These are phyloP conservation scores for Candida bentonensis DNA, from an alignment of 805 yeast species.

Conservation along the genomic window DNA sequence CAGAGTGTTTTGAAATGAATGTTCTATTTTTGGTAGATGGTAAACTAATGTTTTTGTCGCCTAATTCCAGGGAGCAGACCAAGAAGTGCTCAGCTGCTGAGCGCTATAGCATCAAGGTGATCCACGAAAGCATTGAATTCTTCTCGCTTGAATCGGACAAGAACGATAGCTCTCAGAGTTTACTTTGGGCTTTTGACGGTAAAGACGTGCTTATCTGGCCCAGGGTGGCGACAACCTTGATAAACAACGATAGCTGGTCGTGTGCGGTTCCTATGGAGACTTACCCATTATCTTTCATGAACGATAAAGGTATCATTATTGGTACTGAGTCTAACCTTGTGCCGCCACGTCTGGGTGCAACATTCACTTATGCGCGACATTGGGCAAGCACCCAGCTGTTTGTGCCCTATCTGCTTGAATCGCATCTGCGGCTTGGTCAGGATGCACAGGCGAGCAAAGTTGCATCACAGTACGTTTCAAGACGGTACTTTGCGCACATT, in stretches of 20 bases:
- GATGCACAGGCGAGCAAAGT: not conserved
- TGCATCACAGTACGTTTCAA: not conserved
- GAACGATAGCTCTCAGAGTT: slow-evolving; percentile 10
- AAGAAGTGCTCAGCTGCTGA: not conserved
- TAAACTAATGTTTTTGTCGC: slow-evolving; percentile 17
- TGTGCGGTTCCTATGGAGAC: slow-evolving; percentile 24
- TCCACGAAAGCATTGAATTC: slow-evolving; percentile 24
- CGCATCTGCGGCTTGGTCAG: slow-evolving; percentile 13
- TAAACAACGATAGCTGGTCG: not conserved
- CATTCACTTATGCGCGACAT: slow-evolving; percentile 20
- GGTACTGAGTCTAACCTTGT: slow-evolving; percentile 35
- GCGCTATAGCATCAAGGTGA: slow-evolving; percentile 12
- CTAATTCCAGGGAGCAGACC: slow-evolving; percentile 5
- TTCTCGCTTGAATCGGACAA: slow-evolving; percentile 16
- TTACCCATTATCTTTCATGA: slow-evolving; percentile 36
- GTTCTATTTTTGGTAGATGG: slow-evolving; percentile 25
- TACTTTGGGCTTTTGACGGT: slow-evolving; percentile 30
- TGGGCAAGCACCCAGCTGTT: slow-evolving; percentile 20
- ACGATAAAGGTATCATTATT: slow-evolving; percentile 33
- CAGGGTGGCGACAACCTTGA: not conserved
- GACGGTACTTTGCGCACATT: slow-evolving; percentile 28
- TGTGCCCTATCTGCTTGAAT: slow-evolving; percentile 20
- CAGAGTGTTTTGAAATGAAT: slow-evolving; percentile 2
- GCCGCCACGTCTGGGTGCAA: slow-evolving; percentile 17
- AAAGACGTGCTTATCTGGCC: slow-evolving; percentile 17